Evolutionary conservation across 2,329 filamentous ascomycete genomes (phyloP).

Genomic region (Aspergillus quadricinctus): DNA sequence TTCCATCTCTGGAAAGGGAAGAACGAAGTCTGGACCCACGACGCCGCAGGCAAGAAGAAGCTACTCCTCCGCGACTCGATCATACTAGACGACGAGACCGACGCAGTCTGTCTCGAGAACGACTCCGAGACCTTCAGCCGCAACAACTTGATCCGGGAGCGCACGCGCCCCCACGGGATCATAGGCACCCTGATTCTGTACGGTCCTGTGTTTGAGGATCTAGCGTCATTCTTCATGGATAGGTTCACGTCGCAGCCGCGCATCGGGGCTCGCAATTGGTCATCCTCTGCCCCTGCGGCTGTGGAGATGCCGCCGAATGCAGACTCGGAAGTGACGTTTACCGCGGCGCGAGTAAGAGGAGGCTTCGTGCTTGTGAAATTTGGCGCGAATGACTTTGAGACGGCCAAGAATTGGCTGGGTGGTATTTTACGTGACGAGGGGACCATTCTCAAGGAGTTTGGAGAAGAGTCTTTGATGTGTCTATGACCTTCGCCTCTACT

Average conservation of each 20-base stretch:
- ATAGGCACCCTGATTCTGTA: constrained; percentile 82
- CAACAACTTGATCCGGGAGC: constrained; percentile 38
- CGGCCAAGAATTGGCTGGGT: constrained; percentile 73
- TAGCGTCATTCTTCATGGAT: constrained; percentile 70
- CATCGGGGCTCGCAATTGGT: constrained; percentile 77
- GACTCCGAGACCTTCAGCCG: constrained; percentile 12
- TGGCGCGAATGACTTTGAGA: constrained; percentile 75
- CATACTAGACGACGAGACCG: constrained; percentile 59
- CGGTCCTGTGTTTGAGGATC: constrained; percentile 62
- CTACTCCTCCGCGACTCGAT: constrained; percentile 83
- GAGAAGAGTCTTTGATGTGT: constrained; percentile 76
- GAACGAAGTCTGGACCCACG: constrained; percentile 66
- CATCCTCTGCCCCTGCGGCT: constrained; percentile 22
- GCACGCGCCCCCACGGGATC: constrained; percentile 71
- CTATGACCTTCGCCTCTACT: constrained; percentile 35
- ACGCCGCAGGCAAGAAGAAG: constrained; percentile 44
- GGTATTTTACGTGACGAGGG: constrained; percentile 71
- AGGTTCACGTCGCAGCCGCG: constrained; percentile 76
- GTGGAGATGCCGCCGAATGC: constrained; percentile 36
- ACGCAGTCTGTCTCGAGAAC: constrained; percentile 30
- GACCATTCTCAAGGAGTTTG: constrained; percentile 67
- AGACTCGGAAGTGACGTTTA: constrained; percentile 64
- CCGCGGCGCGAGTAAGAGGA: constrained; percentile 66
- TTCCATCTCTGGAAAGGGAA: constrained; percentile 73
- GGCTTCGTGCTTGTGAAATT: constrained; percentile 91